phyloP scores from a whole-genome alignment of 306 rosid species.

The Albizia julibrissin region DNA sequence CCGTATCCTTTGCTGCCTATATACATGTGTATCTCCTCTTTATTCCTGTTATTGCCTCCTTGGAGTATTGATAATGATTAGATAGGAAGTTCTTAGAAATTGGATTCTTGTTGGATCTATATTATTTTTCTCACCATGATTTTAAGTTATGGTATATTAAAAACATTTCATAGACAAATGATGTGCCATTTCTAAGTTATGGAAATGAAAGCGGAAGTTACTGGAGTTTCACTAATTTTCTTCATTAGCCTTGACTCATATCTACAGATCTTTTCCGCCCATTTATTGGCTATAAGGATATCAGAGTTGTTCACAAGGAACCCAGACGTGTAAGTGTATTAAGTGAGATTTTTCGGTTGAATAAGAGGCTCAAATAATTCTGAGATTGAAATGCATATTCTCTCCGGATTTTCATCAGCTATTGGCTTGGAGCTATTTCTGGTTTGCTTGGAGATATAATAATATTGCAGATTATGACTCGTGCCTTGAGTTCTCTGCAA shows the following conservation, averaged over 20 bases:
- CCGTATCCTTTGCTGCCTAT: constrained; percentile 65
- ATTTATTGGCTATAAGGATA: constrained; percentile 72
- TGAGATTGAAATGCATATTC: neutral
- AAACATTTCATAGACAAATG: neutral
- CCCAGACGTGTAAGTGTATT: constrained; percentile 74
- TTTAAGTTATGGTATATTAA: constrained; percentile 8
- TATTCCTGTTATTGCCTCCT: constrained; percentile 10
- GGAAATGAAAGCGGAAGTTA: constrained; percentile 24
- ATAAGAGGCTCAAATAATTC: neutral
- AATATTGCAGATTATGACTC: neutral
- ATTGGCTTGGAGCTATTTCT: neutral
- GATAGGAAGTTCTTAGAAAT: constrained; percentile 6
- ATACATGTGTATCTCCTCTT: neutral
- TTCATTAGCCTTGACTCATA: constrained; percentile 52
- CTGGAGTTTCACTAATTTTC: constrained; percentile 20
- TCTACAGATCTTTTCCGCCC: constrained; percentile 76
- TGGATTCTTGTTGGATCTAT: constrained; percentile 9
- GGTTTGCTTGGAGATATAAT: neutral
- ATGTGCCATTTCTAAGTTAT: constrained; percentile 20
- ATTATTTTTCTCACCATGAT: neutral
- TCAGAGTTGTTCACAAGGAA: constrained; percentile 80
- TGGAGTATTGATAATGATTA: neutral
- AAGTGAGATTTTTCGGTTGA: constrained; percentile 4
- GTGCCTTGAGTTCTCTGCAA: neutral
- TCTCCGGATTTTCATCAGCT: neutral